Base-by-base conservation (phyloP, 139 green algal species). In the Eudorina sp. region DNA sequence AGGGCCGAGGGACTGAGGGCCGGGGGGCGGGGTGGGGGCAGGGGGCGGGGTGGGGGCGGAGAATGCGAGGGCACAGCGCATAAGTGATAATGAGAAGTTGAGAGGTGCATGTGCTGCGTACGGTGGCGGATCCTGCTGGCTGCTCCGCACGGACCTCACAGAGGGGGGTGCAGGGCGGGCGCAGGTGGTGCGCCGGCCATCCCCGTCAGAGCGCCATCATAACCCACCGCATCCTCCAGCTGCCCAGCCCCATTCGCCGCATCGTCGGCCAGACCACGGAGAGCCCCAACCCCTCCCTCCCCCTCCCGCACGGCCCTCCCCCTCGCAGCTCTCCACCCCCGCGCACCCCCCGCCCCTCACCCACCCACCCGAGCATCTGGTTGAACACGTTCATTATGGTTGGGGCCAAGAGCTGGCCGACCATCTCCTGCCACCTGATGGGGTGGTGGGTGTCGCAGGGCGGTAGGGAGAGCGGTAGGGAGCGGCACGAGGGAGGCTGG, bases 361-460 rank as follows among this genome's bases (percentile, higher is more conserved):
- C 25, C 8, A 41, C 25, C 25, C 23, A 84, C 77, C 77, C 77
- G 21, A 84, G 53, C 36, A 84, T 4, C 53, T 84, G 77, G 53
- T 84, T 72, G 53, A 46, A 72, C 19, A 53, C 9, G 53, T 84
- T 84, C 18, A 51, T 23, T 0, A 53, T 1, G n/a, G 77, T 53
- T 1, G 51, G 16, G 5, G 11, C 21, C 2, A 72, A 27, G 27
- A 19, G 31, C 34, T 6, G 4, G 7, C 18, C 34, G 14, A 27
- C 29, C 53, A 53, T 25, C 38, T 84, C n/a, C 21, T 45, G 34
- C 53, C 53, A 84, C 53, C 77, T 72, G 53, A 9, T 7, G 21
- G 25, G 25, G 16, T 2, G 18, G 31, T 45, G 38, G 19, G 66
- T 48, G 66, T 21, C 0, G 38, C 66, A 34, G 19, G 38, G 25